Base-by-base conservation (phyloP, 371 early-diverging fungal genomes). In the Syncephalastrum sp. region DNA sequence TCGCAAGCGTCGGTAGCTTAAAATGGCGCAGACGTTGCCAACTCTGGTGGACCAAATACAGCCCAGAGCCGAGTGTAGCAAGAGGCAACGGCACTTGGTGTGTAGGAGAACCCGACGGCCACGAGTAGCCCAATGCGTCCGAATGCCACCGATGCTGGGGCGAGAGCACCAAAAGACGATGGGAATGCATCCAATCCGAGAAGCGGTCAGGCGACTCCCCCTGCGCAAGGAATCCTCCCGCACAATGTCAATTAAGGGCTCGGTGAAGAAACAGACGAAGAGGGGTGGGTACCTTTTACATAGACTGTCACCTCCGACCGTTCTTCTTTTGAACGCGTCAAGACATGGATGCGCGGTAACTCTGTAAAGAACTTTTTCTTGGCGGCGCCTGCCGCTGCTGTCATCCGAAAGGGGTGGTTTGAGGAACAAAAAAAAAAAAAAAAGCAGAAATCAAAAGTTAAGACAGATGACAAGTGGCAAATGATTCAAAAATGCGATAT, bases 101-200 rank as follows among this genome's bases (percentile, higher is more conserved):
- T 14, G 53, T 25, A 10, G 66, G 51, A 33, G 63, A 69, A 4
- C 78, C 78, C 5, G 78, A 77, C 6, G 78, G 75, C 78, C 78
- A 77, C n/a, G 78, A 77, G 49, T 74, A 77, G 0, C 78, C 78
- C 49, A 77, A 54, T 23, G 78, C 78, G 10, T 70, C 47, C 14
- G 78, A 60, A n/a, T 61, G 68, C 78, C 78, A 77, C 19, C 51
- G 48, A 59, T 77, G 75, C n/a, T 50, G 21, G 27, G 65, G 61
- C 50, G 69, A 70, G 2, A 77, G 59, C 6, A 69, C 75, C n/a
- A 77, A 63, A 19, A 77, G 52, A 7, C 68, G 66, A 61, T 77
- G 78, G 1, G 78, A 77, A 59, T 77, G 78, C 64, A 77, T 61
- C 78, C 78, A 77, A 47, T 77, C 78, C 50, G 64, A 63, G 64